phyloP scores from a whole-genome alignment of 139 green algal species.

The Coelastrella sp. region DNA sequence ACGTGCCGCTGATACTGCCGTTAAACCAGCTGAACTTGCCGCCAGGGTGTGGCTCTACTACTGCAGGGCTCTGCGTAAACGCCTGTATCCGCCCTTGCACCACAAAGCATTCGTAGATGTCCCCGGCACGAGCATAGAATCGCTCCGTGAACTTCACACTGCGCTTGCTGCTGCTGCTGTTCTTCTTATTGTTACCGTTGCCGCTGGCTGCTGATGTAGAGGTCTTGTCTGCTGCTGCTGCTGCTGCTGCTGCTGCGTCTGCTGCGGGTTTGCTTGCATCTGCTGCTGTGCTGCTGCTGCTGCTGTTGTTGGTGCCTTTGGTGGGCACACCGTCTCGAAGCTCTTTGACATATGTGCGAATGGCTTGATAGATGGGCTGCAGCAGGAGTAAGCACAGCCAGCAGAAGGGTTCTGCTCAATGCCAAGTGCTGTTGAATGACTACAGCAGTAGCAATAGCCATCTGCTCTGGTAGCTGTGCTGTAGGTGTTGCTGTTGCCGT shows the following conservation, averaged over 20 bases:
- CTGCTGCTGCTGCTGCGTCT: background rate
- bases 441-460: too few species aligned
- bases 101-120: conserved; percentile 84
- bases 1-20: conserved; percentile 48
- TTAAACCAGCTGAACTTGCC: conserved; percentile 81
- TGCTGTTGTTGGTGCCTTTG: conserved; percentile 2
- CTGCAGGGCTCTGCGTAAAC: conserved; percentile 58
- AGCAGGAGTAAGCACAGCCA: background rate
- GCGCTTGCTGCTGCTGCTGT: conserved; percentile 10
- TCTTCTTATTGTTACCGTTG: background rate
- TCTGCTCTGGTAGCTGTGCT: too few species aligned
- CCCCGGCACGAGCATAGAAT: conserved; percentile 77
- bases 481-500: too few species aligned
- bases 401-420: too few species aligned
- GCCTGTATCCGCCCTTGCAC: conserved; percentile 46
- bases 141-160: conserved; percentile 72
- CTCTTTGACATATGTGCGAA: conserved; percentile 79
- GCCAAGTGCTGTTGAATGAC: too few species aligned
- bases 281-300: conserved; percentile 15
- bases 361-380: conserved; percentile 60
- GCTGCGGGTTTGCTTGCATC: background rate
- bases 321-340: conserved; percentile 68
- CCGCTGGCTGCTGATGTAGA: background rate
- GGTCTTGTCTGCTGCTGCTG: background rate
- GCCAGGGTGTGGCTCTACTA: conserved; percentile 60